phyloP scores from a whole-genome alignment of 2,329 filamentous ascomycete genomes.

The Paecilomyces sp. region DNA sequence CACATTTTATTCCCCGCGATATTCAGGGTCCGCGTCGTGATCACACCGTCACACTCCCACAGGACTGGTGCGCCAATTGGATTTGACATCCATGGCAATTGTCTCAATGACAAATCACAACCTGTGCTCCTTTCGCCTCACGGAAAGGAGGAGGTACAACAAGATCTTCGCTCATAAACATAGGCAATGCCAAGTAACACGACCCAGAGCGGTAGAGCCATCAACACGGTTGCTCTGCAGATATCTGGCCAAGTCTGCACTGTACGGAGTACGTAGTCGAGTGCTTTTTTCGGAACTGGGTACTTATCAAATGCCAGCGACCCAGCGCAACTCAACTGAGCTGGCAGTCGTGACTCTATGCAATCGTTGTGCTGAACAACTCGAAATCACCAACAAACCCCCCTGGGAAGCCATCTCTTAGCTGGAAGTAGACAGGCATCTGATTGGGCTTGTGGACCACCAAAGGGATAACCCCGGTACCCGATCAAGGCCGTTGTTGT shows the following conservation, averaged over 20 bases:
- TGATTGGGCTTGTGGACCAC: background rate
- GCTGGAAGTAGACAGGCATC: background rate
- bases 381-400: background rate
- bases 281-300: background rate
- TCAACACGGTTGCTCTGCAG: background rate
- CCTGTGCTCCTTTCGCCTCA: background rate
- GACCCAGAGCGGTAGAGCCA: background rate
- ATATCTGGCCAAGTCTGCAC: background rate
- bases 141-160: background rate
- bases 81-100: background rate
- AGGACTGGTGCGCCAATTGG: background rate
- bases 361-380: background rate
- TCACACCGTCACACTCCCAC: background rate
- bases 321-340: background rate
- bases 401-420: background rate
- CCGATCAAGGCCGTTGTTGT: background rate
- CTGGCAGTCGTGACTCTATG: background rate
- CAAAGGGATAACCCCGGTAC: background rate
- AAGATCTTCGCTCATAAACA: background rate
- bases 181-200: background rate
- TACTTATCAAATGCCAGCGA: background rate
- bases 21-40: background rate
- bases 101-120: background rate
- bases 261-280: background rate
- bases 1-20: background rate